phyloP scores from a whole-genome alignment of 2,329 filamentous ascomycete genomes.

The Aquanectria penicillioides region DNA sequence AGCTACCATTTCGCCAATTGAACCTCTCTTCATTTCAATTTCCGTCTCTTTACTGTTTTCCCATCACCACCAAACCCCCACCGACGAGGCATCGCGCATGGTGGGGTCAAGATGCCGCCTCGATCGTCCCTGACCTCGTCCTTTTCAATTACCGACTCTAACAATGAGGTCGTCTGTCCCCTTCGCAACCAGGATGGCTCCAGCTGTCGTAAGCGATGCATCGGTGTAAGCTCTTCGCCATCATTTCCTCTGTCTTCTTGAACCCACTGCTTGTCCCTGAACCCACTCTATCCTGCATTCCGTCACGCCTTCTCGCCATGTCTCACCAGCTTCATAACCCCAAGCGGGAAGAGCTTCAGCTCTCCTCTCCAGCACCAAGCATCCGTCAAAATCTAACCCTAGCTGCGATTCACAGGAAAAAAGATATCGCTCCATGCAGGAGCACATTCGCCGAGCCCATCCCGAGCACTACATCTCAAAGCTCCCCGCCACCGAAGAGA shows the following conservation, averaged over 20 bases:
- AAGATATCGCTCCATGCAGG: slow-evolving; percentile 97
- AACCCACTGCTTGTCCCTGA: not conserved
- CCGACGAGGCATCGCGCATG: slow-evolving; percentile 54
- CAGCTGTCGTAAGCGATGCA: slow-evolving; percentile 95
- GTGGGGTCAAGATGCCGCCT: slow-evolving; percentile 84
- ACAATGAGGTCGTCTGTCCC: slow-evolving; percentile 97
- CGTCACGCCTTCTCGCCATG: slow-evolving; percentile 35
- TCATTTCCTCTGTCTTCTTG: slow-evolving; percentile 12
- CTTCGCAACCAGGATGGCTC: slow-evolving; percentile 96
- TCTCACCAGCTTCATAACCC: slow-evolving; percentile 37
- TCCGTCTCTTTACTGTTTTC: slow-evolving; percentile 27
- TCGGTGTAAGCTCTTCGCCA: slow-evolving; percentile 80
- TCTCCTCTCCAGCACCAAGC: slow-evolving; percentile 25
- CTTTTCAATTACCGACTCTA: slow-evolving; percentile 90
- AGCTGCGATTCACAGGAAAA: slow-evolving; percentile 74
- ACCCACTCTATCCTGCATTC: slow-evolving; percentile 15
- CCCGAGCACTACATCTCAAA: slow-evolving; percentile 98
- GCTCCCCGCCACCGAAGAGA: slow-evolving; percentile 97
- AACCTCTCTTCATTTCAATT: slow-evolving; percentile 30
- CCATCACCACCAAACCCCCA: slow-evolving; percentile 37
- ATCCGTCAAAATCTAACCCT: slow-evolving; percentile 36
- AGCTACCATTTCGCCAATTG: slow-evolving; percentile 45
- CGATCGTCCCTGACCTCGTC: slow-evolving; percentile 87
- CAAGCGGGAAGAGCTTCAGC: slow-evolving; percentile 19
- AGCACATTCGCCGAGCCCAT: slow-evolving; percentile 97